phyloP scores from a whole-genome alignment of 1,284 basidiomycete species.

The Chalciporus sp. region DNA sequence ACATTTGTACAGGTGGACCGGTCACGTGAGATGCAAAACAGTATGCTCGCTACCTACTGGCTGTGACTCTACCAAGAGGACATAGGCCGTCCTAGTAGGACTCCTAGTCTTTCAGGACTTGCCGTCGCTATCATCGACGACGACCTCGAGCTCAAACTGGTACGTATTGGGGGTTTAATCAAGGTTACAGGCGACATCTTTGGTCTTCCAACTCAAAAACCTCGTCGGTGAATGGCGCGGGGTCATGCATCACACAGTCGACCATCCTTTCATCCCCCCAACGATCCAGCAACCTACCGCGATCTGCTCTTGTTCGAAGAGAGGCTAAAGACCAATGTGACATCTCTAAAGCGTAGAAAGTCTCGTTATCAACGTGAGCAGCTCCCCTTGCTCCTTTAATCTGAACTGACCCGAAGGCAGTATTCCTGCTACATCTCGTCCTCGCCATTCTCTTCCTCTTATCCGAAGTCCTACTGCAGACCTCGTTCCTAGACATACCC shows the following conservation, averaged over 20 bases:
- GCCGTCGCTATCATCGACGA: neutral
- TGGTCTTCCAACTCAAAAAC: neutral
- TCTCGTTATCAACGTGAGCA: constrained; percentile 83
- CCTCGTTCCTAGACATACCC: constrained; percentile 65
- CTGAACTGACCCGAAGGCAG: constrained; percentile 41
- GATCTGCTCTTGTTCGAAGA: constrained; percentile 96
- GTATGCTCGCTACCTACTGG: neutral
- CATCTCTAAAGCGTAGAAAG: constrained; percentile 79
- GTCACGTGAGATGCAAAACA: constrained; percentile 26
- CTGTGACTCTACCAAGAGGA: too few species aligned
- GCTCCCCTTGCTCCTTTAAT: neutral
- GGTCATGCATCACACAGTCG: constrained; percentile 38
- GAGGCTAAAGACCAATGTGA: constrained; percentile 91
- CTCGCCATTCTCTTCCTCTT: constrained; percentile 71
- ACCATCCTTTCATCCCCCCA: constrained; percentile 40
- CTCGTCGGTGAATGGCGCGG: constrained; percentile 31
- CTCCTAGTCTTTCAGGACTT: neutral
- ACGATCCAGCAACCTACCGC: constrained; percentile 70
- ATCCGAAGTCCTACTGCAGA: constrained; percentile 72
- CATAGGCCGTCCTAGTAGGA: neutral
- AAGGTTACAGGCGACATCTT: neutral
- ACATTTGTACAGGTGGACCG: constrained; percentile 20
- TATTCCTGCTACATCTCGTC: constrained; percentile 75
- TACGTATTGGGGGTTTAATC: neutral
- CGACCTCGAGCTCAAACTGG: neutral